These are phyloP conservation scores for Alectoria sarmentosa DNA, from an alignment of 495 filamentous ascomycete genomes.

Conservation along the genomic window DNA sequence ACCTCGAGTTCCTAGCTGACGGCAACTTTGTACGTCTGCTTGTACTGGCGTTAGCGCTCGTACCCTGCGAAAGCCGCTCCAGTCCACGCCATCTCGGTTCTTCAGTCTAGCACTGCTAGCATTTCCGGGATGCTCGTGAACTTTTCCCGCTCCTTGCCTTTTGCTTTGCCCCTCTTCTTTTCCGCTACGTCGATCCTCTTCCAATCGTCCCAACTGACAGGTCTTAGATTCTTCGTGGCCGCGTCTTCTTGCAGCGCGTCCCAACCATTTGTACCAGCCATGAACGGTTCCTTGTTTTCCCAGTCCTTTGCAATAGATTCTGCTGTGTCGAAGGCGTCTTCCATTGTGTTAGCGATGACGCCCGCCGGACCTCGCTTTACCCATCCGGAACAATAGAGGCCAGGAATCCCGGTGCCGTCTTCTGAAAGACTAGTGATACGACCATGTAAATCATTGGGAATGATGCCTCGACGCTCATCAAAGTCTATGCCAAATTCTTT, in stretches of 20 bases:
- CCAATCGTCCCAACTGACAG: conserved; percentile 81
- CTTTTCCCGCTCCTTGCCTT: conserved; percentile 81
- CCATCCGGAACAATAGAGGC: conserved; percentile 93
- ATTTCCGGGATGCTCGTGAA: conserved; percentile 72
- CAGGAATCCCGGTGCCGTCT: conserved; percentile 47
- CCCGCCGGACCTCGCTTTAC: conserved; percentile 93
- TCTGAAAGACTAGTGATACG: conserved; percentile 49
- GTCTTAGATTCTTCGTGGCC: conserved; percentile 44
- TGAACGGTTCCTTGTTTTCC: conserved; percentile 39
- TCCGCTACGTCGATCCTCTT: conserved; percentile 75
- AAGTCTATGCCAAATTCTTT: conserved; percentile 73
- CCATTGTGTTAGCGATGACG: conserved; percentile 94
- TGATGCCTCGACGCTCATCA: conserved; percentile 60
- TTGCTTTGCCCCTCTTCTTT: conserved; percentile 51
- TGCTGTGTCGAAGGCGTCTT: conserved; percentile 84
- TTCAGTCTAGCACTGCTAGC: conserved; percentile 54
- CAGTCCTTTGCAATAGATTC: conserved; percentile 75
- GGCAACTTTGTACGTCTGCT: background rate
- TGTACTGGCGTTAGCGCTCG: background rate
- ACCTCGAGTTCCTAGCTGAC: background rate
- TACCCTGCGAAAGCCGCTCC: background rate
- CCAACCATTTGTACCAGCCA: conserved; percentile 59
- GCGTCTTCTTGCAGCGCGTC: conserved; percentile 57
- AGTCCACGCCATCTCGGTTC: background rate
- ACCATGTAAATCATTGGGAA: conserved; percentile 78